phyloP scores from a whole-genome alignment of 305 asterid species.

The Andrographis paniculata region DNA sequence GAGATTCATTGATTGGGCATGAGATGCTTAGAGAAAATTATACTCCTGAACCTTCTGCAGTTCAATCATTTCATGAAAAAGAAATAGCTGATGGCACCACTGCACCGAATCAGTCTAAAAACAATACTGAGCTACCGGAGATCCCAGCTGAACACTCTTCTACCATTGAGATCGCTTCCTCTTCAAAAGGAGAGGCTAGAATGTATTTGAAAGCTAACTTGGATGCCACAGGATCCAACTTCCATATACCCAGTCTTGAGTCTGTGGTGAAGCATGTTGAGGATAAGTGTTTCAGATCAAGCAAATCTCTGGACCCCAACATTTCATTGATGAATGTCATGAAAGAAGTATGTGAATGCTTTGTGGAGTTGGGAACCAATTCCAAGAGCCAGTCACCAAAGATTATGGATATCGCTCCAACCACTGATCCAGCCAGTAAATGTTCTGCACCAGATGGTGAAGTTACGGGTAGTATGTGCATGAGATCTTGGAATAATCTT shows the following conservation, averaged over 20 bases:
- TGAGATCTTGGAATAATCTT: conserved; percentile 14
- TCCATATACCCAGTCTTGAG: conserved; percentile 48
- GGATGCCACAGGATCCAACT: conserved; percentile 33
- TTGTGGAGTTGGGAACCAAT: conserved; percentile 29
- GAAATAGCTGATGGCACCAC: conserved; percentile 15
- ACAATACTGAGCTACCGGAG: conserved; percentile 21
- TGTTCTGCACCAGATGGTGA: conserved; percentile 20
- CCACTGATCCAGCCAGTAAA: conserved; percentile 15
- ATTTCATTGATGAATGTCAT: conserved; percentile 46
- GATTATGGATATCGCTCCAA: conserved; percentile 14
- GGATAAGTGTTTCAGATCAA: conserved; percentile 35
- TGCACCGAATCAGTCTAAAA: conserved; percentile 25
- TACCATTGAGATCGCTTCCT: conserved; percentile 62
- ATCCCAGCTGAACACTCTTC: conserved; percentile 24
- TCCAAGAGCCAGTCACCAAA: conserved; percentile 21
- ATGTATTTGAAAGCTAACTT: conserved; percentile 29
- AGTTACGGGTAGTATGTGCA: conserved; percentile 19
- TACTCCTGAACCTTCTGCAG: conserved; percentile 24
- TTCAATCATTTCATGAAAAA: conserved; percentile 20
- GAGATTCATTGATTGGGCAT: conserved; percentile 25
- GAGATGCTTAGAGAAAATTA: conserved; percentile 24
- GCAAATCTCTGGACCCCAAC: conserved; percentile 37
- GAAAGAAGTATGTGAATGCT: conserved; percentile 49
- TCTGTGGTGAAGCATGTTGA: conserved; percentile 41
- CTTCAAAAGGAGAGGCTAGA: conserved; percentile 45